Conservation (phyloP, 768 basidiomycete genomes). For the Mycena venus region DNA sequence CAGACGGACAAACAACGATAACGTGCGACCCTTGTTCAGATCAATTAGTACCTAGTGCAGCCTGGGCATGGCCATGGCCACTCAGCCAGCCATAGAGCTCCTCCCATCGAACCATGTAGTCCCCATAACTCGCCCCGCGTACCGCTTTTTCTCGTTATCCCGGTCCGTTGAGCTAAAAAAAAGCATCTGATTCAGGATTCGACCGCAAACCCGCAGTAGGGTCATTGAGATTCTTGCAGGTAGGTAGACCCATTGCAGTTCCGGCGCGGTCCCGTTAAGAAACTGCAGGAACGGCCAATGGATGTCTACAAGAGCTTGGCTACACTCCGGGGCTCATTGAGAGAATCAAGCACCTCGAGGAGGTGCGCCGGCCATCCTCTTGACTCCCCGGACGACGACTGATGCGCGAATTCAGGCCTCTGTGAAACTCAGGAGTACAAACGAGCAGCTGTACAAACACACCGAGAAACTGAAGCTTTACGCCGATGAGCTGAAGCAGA, state of each 20-base stretch:
- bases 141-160: not conserved
- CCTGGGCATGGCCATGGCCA: not conserved
- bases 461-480: not conserved
- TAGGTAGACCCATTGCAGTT: no score
- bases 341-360: slow-evolving; percentile 51
- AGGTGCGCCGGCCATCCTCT: slow-evolving; percentile 46
- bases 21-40: not conserved
- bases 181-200: slow-evolving; percentile 5
- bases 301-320: slow-evolving; percentile 60
- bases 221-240: slow-evolving; percentile 59
- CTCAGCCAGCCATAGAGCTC: no score
- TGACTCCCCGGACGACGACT: not conserved
- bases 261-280: no score
- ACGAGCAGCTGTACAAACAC: not conserved
- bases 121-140: not conserved
- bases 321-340: slow-evolving; percentile 58
- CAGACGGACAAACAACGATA: not conserved
- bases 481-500: slow-evolving; percentile 23
- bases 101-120: not conserved
- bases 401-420: not conserved
- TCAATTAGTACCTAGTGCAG: not conserved
- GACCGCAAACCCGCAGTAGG: slow-evolving; percentile 45
- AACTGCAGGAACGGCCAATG: no score
- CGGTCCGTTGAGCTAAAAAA: not conserved
- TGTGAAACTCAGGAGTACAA: not conserved